Evolutionary conservation across 805 yeast species (phyloP).

Genomic region (Suhomyces canberraensis): DNA sequence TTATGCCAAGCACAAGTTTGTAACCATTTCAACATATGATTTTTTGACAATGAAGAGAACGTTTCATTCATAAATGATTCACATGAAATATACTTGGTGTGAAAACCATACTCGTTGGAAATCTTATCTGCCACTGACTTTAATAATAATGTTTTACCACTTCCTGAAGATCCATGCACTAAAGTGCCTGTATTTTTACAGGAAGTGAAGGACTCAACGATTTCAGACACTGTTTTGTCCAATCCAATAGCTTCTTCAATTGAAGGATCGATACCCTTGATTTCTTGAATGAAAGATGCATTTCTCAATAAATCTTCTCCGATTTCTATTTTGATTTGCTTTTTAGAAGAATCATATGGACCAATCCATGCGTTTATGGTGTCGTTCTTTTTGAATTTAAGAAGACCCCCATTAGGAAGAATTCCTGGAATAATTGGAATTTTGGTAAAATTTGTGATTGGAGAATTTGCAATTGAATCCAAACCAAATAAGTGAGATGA

Average conservation of each 20-base stretch:
- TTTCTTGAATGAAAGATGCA: conserved; percentile 35
- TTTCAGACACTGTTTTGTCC: conserved; percentile 39
- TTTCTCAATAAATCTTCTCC: conserved; percentile 49
- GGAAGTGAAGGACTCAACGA: conserved; percentile 39
- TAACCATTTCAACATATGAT: conserved; percentile 41
- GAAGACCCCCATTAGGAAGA: conserved; percentile 58
- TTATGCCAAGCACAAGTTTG: conserved; percentile 67
- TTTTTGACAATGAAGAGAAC: conserved; percentile 42
- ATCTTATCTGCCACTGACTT: conserved; percentile 40
- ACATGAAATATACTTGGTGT: conserved; percentile 50
- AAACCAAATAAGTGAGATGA: conserved; percentile 16
- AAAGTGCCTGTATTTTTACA: conserved; percentile 53
- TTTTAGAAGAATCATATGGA: conserved; percentile 29
- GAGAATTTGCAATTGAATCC: conserved; percentile 20
- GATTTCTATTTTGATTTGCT: conserved; percentile 40
- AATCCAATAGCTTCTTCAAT: conserved; percentile 51
- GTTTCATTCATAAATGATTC: conserved; percentile 56
- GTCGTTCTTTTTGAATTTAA: conserved; percentile 48
- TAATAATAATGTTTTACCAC: conserved; percentile 70
- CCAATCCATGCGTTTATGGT: conserved; percentile 43
- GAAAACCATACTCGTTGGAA: conserved; percentile 37
- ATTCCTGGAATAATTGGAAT: conserved; percentile 47
- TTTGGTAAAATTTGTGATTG: conserved; percentile 49
- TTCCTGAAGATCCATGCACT: conserved; percentile 72
- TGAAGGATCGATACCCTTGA: conserved; percentile 1